phyloP scores from a whole-genome alignment of 2,329 filamentous ascomycete genomes.

The Xylariaceae sp. region DNA sequence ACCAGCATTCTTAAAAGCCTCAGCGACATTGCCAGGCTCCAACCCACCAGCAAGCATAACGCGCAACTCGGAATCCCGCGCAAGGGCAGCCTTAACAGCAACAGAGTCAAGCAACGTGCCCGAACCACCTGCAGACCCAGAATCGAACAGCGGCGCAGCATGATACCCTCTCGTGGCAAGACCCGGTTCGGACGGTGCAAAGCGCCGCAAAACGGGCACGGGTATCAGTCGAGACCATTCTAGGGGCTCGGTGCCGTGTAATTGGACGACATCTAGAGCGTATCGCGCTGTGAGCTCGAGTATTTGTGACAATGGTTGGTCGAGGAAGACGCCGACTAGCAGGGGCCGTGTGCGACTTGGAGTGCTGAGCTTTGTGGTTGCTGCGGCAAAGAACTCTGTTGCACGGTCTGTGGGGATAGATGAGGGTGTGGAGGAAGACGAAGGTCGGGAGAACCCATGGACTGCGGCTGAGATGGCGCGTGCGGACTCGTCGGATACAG shows the following conservation, averaged over 20 bases:
- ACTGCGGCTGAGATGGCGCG: conserved; percentile 76
- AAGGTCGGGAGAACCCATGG: conserved; percentile 48
- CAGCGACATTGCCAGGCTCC: conserved; percentile 70
- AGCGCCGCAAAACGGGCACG: conserved; percentile 84
- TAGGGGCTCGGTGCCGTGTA: conserved; percentile 86
- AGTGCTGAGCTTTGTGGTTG: conserved; percentile 43
- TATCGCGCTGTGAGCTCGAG: conserved; percentile 73
- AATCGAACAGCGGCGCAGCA: conserved; percentile 78
- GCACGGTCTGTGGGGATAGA: conserved; percentile 32
- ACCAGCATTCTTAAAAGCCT: conserved; percentile 60
- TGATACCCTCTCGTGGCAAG: conserved; percentile 77
- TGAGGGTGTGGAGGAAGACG: conserved; percentile 22
- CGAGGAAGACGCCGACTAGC: conserved; percentile 89
- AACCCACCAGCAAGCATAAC: conserved; percentile 84
- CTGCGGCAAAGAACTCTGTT: conserved; percentile 68
- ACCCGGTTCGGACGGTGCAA: conserved; percentile 71
- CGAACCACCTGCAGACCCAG: conserved; percentile 65
- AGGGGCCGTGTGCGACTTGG: conserved; percentile 55
- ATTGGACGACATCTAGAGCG: conserved; percentile 80
- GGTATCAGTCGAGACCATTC: conserved; percentile 90
- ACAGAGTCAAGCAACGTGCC: conserved; percentile 72
- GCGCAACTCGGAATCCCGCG: conserved; percentile 64
- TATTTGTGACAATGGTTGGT: conserved; percentile 81
- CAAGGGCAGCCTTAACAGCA: conserved; percentile 63
- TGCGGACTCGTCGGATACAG: conserved; percentile 73